A percentile compares a stretch with the other conserved stretches of the same genome.
Evolutionary conservation across 2,329 filamentous ascomycete genomes (phyloP).

Genomic region (Fusarium camptoceras): DNA sequence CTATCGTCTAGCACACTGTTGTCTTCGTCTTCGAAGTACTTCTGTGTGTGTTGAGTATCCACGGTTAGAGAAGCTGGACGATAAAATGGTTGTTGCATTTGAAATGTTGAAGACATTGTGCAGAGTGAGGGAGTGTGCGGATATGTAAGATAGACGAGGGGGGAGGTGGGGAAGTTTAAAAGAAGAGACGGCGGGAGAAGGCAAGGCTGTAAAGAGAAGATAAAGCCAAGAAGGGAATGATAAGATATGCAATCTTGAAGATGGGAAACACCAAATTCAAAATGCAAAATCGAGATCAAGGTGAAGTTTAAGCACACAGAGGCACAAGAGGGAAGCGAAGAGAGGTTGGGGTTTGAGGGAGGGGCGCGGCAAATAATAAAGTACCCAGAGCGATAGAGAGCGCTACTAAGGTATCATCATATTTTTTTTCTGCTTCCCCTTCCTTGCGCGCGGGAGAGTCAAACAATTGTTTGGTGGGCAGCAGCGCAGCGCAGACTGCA

Average conservation of each 20-base stretch:
- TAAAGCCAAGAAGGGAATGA: constrained; percentile 41
- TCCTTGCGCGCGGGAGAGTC: constrained; percentile 40
- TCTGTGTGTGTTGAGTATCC: constrained; percentile 65
- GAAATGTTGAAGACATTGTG: constrained; percentile 63
- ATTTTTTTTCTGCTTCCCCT: constrained; percentile 34
- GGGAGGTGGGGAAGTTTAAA: constrained; percentile 26
- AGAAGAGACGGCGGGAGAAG: constrained; percentile 34
- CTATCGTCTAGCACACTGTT: constrained; percentile 70
- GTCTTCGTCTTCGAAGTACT: constrained; percentile 71
- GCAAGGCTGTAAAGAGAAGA: constrained; percentile 39
- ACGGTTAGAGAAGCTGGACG: constrained; percentile 63
- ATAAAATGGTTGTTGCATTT: constrained; percentile 63
- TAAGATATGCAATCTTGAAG: constrained; percentile 32
- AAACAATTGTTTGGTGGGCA: constrained; percentile 46
- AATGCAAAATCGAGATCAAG: constrained; percentile 34
- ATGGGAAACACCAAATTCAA: constrained; percentile 34
- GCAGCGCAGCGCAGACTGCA: constrained; percentile 33
- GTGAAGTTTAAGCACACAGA: constrained; percentile 42
- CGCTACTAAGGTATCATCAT: constrained; percentile 28
- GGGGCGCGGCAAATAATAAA: constrained; percentile 48
- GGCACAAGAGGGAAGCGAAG: constrained; percentile 35
- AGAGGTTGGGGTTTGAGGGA: constrained; percentile 42
- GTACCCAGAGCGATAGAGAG: constrained; percentile 7
- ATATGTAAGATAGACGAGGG: constrained; percentile 24
- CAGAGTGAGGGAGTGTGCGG: constrained; percentile 41